Evolutionary conservation across 208 protist genomes (phyloP), one percentile per base, ranked within the genome.

Genomic region (Trypanosoma platydactyli): DNA sequence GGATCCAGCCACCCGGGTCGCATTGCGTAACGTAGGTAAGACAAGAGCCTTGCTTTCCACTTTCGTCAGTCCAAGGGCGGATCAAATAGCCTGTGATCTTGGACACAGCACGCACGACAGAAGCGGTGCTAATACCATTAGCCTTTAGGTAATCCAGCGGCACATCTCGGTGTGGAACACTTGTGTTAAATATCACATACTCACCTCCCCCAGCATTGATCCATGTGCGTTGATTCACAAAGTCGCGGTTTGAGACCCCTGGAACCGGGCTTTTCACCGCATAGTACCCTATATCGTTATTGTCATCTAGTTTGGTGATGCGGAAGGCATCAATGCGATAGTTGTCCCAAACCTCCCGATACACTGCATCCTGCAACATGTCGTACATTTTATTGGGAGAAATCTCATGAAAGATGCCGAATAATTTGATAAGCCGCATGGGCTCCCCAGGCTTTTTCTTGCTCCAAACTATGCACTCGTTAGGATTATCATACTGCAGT

Each of bases 201-300:
- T 94, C 86, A 29, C 68, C 71, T 70, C 51, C 53, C 0, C 83
- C 88, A 33, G 83, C 76, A 22, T 81, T 80, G 41, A 90, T 73
- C 90, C 92, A 97, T 64, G 79, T 80, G 30, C 92, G 85, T 70
- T 97, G 92, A 64, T 94, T 95, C 46, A 95, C 85, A 79, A 97
- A 95, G 63, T 97, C 92, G 48, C 92, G 85, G 44, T 86, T 88
- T 1, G 81, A 58, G 20, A 96, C 83, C 16, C 86, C 68, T 51
- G 80, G 71, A 44, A 89, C 57, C 5, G 89, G 89, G n/a, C 79
- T 83, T 64, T 88, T 91, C 0, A 76, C 89, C 1, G 88, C 88
- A 68, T 97, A 97, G 79, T 97, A 97, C 53, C 92, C 89, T 38
- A 97, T 89, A 59, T 97, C 92, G n/a, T 91, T 94, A 24, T 70